A percentile compares a stretch with the other conserved stretches of the same genome.
Evolutionary conservation across 257 asterid genomes (phyloP).

Genomic region (Scutellaria barbata): DNA sequence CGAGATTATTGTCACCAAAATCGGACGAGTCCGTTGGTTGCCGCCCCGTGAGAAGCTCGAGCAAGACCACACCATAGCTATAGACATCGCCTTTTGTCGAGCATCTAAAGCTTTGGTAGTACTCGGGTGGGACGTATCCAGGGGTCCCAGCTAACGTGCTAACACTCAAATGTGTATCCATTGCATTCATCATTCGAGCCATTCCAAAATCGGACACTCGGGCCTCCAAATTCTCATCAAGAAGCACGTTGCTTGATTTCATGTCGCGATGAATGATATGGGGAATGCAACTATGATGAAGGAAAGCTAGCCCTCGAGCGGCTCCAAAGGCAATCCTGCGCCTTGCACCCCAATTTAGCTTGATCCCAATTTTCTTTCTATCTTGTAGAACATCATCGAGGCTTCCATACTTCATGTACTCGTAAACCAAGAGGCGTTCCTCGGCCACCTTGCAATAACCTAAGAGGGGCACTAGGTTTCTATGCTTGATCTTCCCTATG

Average conservation of each 20-base stretch:
- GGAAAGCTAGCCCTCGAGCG: conserved; percentile 82
- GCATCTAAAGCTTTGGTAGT: conserved; percentile 86
- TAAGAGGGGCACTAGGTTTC: conserved; percentile 79
- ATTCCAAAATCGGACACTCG: conserved; percentile 94
- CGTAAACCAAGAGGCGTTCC: conserved; percentile 83
- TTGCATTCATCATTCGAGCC: conserved; percentile 84
- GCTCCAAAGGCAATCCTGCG: conserved; percentile 82
- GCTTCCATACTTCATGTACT: conserved; percentile 90
- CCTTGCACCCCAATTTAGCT: conserved; percentile 72
- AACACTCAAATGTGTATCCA: conserved; percentile 88
- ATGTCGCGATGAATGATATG: conserved; percentile 89
- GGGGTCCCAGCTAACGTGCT: conserved; percentile 96
- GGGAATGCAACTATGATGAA: conserved; percentile 81
- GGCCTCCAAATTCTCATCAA: conserved; percentile 81
- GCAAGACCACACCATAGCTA: conserved; percentile 86
- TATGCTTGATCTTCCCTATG: conserved; percentile 81
- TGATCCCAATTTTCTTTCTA: conserved; percentile 59
- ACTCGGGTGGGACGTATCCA: conserved; percentile 91
- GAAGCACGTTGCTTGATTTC: conserved; percentile 92
- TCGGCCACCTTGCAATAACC: conserved; percentile 89
- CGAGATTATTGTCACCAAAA: conserved; percentile 88
- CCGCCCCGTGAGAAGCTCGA: conserved; percentile 83
- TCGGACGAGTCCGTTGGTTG: conserved; percentile 81
- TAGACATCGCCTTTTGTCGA: conserved; percentile 88
- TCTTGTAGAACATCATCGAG: conserved; percentile 77